A percentile compares a stretch with the other conserved stretches of the same genome.
Evolutionary conservation across 1,139 yeast species (phyloP).

Genomic region (Pichia sp.): DNA sequence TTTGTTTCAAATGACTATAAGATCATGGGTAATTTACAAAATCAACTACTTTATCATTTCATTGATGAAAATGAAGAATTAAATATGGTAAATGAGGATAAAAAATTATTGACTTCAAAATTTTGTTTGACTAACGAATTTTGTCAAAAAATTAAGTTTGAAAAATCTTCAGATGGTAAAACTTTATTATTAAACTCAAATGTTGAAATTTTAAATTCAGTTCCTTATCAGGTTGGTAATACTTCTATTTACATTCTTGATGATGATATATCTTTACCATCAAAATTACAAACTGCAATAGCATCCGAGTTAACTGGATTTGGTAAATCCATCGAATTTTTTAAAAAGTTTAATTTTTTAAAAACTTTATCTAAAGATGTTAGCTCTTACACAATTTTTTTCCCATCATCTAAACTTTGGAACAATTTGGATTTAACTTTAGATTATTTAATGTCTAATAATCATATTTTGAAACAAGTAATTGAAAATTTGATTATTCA

Average conservation of each 20-base stretch:
- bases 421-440: conserved; percentile 53
- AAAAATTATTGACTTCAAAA: conserved; percentile 38
- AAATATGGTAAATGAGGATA: conserved; percentile 31
- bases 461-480: conserved; percentile 43
- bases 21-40: conserved; percentile 24
- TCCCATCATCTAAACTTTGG: conserved; percentile 83
- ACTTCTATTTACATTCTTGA: conserved; percentile 60
- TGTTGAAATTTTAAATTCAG: conserved; percentile 36
- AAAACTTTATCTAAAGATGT: conserved; percentile 30
- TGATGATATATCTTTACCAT: conserved; percentile 52
- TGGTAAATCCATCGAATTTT: conserved; percentile 43
- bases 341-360: conserved; percentile 44
- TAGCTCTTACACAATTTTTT: conserved; percentile 63
- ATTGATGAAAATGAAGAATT: conserved; percentile 35
- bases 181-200: conserved; percentile 21
- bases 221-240: conserved; percentile 45
- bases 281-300: conserved; percentile 44
- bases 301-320: conserved; percentile 47
- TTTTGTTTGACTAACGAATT: conserved; percentile 36
- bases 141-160: conserved; percentile 42
- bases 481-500: conserved; percentile 55
- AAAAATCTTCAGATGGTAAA: conserved; percentile 25
- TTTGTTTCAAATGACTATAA: conserved; percentile 35
- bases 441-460: conserved; percentile 45
- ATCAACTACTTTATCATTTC: conserved; percentile 62